Base-by-base conservation (phyloP, 352 stramenopile genomes). In the Phytophthora sp. region DNA sequence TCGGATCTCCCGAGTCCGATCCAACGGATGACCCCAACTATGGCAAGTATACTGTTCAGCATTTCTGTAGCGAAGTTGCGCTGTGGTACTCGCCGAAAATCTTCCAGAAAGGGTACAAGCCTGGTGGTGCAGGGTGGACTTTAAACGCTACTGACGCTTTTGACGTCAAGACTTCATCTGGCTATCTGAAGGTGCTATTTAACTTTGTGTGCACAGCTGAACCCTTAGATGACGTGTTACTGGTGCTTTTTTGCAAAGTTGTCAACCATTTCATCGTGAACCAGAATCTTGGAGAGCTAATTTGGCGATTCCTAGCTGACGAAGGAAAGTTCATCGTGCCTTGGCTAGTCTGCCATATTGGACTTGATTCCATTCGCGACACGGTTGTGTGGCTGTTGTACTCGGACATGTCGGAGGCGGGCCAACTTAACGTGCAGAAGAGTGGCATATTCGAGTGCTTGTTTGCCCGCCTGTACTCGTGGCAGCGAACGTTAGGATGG, bases 181-280 rank as follows among this genome's bases (percentile, higher is more conserved):
- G 75, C 26, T 95, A 94, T 49, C 66, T 95, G 37, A 94, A 92
- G 48, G 84, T 94, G 13, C 69, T 95, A 5, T 93, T 93, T 54
- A 89, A 88, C 26, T 95, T 95, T 56, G 62, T 94, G 15, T 95
- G 83, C 43, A 84, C 69, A 7, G 71, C 76, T 1, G 72, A 84
- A 9, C 69, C 77, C 13, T 69, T 93, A 17, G 87, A 95, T 39
- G 81, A 94, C 24, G 87, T 95, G 7, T 52, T 93, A 12, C 43
- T 95, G 21, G 75, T 95, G 38, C 67, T 95, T 10, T 95, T 95
- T 56, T 95, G 87, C 75, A 94, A 95, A 66, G 85, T 93, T 17
- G 57, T 92, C 44, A 93, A 94, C 53, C 80, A 89, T 44, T 90
- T 87, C n/a, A 85, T 94, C 43, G 59, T 92, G 48, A 83, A 80